Conservation (phyloP, 495 filamentous ascomycete species). For the Neurospora sp. region DNA sequence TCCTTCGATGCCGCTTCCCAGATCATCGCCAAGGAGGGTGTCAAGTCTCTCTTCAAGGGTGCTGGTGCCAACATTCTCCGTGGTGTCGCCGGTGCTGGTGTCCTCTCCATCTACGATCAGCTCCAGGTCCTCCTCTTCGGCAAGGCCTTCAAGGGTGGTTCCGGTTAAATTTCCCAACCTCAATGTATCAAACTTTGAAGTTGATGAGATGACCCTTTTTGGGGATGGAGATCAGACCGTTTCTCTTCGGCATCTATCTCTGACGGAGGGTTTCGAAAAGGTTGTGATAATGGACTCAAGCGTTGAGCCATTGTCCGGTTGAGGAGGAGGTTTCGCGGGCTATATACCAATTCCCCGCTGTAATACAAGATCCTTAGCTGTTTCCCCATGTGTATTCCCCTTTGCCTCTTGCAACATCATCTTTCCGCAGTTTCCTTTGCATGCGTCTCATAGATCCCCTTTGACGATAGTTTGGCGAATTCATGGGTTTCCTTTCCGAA, state of each 20-base stretch:
- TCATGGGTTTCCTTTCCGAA: slow-evolving; percentile 16
- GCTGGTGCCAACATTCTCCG: slow-evolving; percentile 99
- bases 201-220: slow-evolving; percentile 20
- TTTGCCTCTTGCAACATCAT: slow-evolving; percentile 22
- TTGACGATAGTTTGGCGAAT: slow-evolving; percentile 15
- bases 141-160: slow-evolving; percentile 96
- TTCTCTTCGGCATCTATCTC: neutral
- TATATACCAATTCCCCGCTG: slow-evolving; percentile 33
- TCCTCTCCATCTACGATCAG: slow-evolving; percentile 99
- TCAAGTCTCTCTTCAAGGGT: slow-evolving; percentile 99
- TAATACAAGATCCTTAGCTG: slow-evolving; percentile 51
- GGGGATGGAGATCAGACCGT: slow-evolving; percentile 25
- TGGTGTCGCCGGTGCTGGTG: slow-evolving; percentile 99
- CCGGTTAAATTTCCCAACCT: slow-evolving; percentile 49
- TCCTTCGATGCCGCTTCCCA: slow-evolving; percentile 89
- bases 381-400: slow-evolving; percentile 46
- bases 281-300: neutral
- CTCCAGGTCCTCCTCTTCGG: slow-evolving; percentile 97
- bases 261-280: slow-evolving; percentile 2
- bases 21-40: slow-evolving; percentile 95
- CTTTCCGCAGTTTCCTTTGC: slow-evolving; percentile 27
- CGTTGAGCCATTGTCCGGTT: neutral
- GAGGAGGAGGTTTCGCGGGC: slow-evolving; percentile 4
- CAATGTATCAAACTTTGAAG: slow-evolving; percentile 20
- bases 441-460: slow-evolving; percentile 36